Evolutionary conservation across 164 flowering plant species (phyloP).

Genomic region (Vitis rotundifolia): DNA sequence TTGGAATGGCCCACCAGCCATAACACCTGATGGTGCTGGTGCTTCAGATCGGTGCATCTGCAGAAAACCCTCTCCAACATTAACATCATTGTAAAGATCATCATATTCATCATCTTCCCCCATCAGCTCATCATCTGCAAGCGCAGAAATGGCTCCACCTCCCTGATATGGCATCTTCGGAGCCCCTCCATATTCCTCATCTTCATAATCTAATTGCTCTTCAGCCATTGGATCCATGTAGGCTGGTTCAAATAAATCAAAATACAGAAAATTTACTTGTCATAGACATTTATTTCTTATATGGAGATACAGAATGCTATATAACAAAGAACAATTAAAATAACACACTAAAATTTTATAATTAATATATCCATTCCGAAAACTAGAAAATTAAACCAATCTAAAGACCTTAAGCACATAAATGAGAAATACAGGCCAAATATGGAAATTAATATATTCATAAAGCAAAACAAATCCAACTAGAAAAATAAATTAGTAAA

Average conservation of each 20-base stretch:
- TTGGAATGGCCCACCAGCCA: constrained; percentile 41
- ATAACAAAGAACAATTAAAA: neutral
- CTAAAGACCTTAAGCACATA: too few species aligned
- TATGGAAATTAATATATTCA: too few species aligned
- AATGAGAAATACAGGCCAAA: too few species aligned
- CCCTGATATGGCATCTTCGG: constrained; percentile 71
- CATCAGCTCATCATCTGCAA: constrained; percentile 66
- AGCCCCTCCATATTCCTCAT: constrained; percentile 66
- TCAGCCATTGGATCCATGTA: constrained; percentile 63
- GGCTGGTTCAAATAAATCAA: constrained; percentile 9
- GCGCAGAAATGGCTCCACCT: constrained; percentile 74
- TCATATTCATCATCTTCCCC: constrained; percentile 78
- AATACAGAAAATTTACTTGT: constrained; percentile 1
- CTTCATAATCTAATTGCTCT: constrained; percentile 77
- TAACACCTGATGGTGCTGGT: constrained; percentile 28
- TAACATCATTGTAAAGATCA: constrained; percentile 73
- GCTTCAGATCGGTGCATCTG: constrained; percentile 58
- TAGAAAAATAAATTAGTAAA: neutral
- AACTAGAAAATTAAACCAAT: too few species aligned
- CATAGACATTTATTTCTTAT: neutral
- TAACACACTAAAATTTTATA: too few species aligned
- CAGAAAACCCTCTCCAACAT: constrained; percentile 67
- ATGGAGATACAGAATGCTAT: neutral
- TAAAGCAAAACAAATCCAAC: too few species aligned
- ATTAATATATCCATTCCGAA: too few species aligned